Percentiles rank a stretch among this genome's conserved stretches.
phyloP scores from a whole-genome alignment of 2,329 filamentous ascomycete species.

The Nemania sp. region DNA sequence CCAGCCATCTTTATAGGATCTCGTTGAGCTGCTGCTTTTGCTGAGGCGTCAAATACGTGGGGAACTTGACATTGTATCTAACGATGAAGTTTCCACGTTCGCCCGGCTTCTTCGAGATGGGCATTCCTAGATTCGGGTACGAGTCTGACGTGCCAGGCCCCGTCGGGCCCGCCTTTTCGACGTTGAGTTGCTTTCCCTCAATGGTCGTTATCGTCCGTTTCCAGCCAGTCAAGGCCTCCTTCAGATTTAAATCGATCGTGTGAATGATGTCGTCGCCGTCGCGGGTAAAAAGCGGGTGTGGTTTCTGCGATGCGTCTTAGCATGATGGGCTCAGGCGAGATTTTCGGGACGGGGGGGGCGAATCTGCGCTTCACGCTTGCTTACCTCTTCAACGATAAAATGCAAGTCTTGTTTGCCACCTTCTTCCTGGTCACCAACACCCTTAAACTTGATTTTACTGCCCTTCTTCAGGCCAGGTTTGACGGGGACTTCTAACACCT shows the following conservation, averaged over 20 bases:
- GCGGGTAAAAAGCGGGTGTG: constrained; percentile 80
- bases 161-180: constrained; percentile 83
- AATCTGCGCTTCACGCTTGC: constrained; percentile 48
- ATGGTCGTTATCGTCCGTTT: constrained; percentile 89
- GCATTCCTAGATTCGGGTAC: constrained; percentile 91
- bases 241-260: constrained; percentile 80
- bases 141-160: constrained; percentile 79
- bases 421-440: constrained; percentile 97
- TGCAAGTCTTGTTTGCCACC: constrained; percentile 94
- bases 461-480: constrained; percentile 95
- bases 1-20: constrained; percentile 60
- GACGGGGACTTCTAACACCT: constrained; percentile 91
- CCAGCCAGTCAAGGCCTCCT: constrained; percentile 95
- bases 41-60: constrained; percentile 70
- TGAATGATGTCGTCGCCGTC: constrained; percentile 86
- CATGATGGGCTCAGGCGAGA: background rate
- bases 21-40: constrained; percentile 84
- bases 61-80: constrained; percentile 92
- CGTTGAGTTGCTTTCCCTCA: constrained; percentile 80
- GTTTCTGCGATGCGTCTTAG: constrained; percentile 69
- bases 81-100: constrained; percentile 87
- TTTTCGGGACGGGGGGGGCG: background rate
- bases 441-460: constrained; percentile 97
- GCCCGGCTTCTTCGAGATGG: constrained; percentile 84
- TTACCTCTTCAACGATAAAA: constrained; percentile 92